Evolutionary conservation across 192 early-diverging fungal genomes (phyloP).

Genomic region (Chytriomyces sp.): DNA sequence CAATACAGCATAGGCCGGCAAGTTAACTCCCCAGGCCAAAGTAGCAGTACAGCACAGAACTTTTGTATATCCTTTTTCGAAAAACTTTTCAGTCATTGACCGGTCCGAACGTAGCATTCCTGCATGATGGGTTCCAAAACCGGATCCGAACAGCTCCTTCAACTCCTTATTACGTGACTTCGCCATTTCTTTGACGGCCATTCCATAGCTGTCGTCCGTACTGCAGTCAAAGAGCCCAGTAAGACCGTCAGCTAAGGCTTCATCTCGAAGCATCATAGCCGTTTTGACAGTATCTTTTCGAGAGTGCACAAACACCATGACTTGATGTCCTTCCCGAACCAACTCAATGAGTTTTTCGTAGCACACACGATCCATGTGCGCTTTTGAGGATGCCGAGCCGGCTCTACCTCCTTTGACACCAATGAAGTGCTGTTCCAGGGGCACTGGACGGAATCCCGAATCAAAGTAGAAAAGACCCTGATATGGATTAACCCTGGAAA

Average conservation of each 20-base stretch:
- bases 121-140: constrained; percentile 96
- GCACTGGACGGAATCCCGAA: constrained; percentile 90
- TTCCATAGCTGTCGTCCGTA: constrained; percentile 54
- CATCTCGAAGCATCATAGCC: constrained; percentile 77
- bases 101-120: constrained; percentile 93
- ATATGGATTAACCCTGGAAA: constrained; percentile 81
- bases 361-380: constrained; percentile 80
- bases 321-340: constrained; percentile 87
- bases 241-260: constrained; percentile 64
- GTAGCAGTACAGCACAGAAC: constrained; percentile 97
- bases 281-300: constrained; percentile 98
- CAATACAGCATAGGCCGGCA: constrained; percentile 97
- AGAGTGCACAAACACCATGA: constrained; percentile 99
- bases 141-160: constrained; percentile 79
- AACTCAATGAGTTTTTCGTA: constrained; percentile 76
- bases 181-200: constrained; percentile 66
- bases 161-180: constrained; percentile 84
- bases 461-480: constrained; percentile 98
- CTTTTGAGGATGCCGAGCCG: constrained; percentile 64
- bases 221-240: constrained; percentile 66
- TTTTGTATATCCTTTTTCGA: constrained; percentile 80
- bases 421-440: constrained; percentile 95
- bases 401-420: constrained; percentile 83
- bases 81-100: constrained; percentile 83
- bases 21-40: constrained; percentile 98